A percentile compares a stretch with the other conserved stretches of the same genome.
phyloP scores from a whole-genome alignment of 1,139 yeast genomes.

The Kodamaea fungicola region DNA sequence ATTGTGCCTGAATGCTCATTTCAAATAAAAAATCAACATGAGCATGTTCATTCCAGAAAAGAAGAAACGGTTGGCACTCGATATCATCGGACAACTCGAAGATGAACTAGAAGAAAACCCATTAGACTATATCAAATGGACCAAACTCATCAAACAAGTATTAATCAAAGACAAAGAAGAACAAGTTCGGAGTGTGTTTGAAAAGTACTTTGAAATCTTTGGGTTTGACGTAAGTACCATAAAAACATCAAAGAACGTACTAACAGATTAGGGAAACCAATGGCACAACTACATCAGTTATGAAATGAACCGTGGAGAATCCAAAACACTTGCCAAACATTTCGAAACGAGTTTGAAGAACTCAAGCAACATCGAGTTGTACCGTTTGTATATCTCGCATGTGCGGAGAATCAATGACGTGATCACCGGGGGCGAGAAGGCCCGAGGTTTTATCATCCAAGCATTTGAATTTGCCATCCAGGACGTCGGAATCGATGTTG shows the following conservation, averaged over 20 bases:
- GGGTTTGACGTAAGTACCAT: constrained; percentile 46
- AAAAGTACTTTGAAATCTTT: constrained; percentile 59
- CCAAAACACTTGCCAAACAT: constrained; percentile 59
- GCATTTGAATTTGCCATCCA: constrained; percentile 84
- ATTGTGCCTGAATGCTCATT: too few relatives aligned
- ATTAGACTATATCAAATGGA: constrained; percentile 56
- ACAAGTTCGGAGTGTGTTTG: constrained; percentile 57
- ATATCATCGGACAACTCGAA: constrained; percentile 55
- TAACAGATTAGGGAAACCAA: constrained; percentile 42
- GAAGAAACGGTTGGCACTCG: constrained; percentile 37
- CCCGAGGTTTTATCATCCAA: constrained; percentile 69
- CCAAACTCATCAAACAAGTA: constrained; percentile 51
- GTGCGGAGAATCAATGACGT: constrained; percentile 78
- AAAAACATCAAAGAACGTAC: neutral
- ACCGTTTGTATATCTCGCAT: constrained; percentile 73
- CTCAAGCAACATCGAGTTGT: constrained; percentile 61
- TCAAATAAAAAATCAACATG: too few relatives aligned
- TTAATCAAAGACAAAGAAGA: constrained; percentile 60
- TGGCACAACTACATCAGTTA: constrained; percentile 75
- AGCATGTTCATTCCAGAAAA: constrained; percentile 21
- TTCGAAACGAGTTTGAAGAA: constrained; percentile 60
- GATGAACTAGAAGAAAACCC: constrained; percentile 58
- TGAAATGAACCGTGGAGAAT: constrained; percentile 68
- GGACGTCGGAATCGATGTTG: constrained; percentile 74
- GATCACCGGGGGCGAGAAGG: constrained; percentile 80